Conservation (phyloP, 140 eudicot genomes). For the Cichorium intybus region DNA sequence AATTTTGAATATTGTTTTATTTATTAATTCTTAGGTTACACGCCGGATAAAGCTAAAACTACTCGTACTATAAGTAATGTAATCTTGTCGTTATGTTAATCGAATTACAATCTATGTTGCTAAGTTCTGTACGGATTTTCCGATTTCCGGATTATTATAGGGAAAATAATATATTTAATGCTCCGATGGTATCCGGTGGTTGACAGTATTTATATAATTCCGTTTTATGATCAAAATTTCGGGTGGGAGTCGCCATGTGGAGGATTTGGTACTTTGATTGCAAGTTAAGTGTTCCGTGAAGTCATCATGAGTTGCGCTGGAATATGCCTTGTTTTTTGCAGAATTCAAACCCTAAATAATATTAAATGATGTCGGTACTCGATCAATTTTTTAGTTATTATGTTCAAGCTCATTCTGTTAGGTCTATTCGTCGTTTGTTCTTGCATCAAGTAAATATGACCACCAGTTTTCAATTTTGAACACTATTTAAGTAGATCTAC, state of each 20-base stretch:
- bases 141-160: not conserved
- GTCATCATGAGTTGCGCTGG: conserved; percentile 11
- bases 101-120: conserved; percentile 14
- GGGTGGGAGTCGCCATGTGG: not conserved
- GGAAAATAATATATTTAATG: not conserved
- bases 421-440: conserved; percentile 4
- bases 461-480: not conserved
- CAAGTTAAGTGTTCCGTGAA: conserved; percentile 8
- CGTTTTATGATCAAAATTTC: not conserved
- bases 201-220: conserved; percentile 5
- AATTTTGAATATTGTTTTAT: not conserved
- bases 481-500: not conserved
- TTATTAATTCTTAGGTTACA: not conserved
- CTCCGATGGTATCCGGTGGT: not conserved
- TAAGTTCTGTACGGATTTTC: not conserved
- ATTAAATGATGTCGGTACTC: conserved; percentile 8
- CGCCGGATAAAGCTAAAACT: conserved; percentile 4
- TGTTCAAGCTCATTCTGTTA: not conserved
- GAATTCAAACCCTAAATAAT: conserved; percentile 15
- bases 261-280: not conserved
- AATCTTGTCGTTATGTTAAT: conserved; percentile 3
- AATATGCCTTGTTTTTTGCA: not conserved
- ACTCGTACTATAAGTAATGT: not conserved
- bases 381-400: not conserved
- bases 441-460: not conserved